phyloP scores from a whole-genome alignment of 257 asterid genomes.

The Solanum habrochaites region DNA sequence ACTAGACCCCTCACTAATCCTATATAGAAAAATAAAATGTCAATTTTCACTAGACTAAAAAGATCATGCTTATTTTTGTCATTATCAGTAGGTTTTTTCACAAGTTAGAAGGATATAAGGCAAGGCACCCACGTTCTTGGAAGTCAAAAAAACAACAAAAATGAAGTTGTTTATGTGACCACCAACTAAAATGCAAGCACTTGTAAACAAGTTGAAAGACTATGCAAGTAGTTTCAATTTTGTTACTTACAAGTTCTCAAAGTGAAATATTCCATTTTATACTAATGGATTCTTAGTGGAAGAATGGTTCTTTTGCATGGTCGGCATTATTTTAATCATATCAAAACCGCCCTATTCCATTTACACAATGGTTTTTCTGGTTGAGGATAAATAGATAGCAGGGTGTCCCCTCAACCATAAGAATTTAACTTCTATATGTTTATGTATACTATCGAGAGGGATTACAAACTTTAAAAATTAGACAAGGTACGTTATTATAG shows the following conservation, averaged over 20 bases:
- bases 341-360: conserved; percentile 43
- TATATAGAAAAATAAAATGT: not conserved
- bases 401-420: not conserved
- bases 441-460: not conserved
- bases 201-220: conserved; percentile 18
- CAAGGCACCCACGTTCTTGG: conserved; percentile 41
- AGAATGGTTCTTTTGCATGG: conserved; percentile 19
- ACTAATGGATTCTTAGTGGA: conserved; percentile 32
- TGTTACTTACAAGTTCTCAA: not conserved
- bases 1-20: not conserved
- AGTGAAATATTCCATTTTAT: conserved; percentile 11
- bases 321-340: conserved; percentile 26
- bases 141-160: conserved; percentile 12
- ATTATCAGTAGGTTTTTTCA: conserved; percentile 14
- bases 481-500: no score
- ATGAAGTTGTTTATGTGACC: conserved; percentile 13
- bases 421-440: not conserved
- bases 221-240: not conserved
- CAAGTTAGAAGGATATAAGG: conserved; percentile 13
- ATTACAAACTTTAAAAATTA: no score
- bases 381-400: not conserved
- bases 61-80: conserved; percentile 19
- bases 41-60: conserved; percentile 21
- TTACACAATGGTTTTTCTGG: conserved; percentile 33
- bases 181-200: conserved; percentile 18